These are phyloP conservation scores for Cryptococcus hybrid DNA, from an alignment of 1,284 basidiomycete species.

Conservation along the genomic window DNA sequence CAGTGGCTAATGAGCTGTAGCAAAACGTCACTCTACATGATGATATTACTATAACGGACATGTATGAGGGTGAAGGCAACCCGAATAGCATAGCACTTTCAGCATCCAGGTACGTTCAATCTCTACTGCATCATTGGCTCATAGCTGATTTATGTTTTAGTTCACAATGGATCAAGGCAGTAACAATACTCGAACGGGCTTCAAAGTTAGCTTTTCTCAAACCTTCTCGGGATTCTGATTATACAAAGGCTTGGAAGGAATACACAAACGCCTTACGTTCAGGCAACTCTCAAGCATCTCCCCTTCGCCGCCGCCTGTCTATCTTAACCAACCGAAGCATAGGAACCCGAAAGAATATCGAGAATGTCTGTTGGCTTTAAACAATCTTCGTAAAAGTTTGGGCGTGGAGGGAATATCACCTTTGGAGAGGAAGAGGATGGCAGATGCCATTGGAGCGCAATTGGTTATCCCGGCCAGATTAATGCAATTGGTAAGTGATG, in stretches of 20 bases:
- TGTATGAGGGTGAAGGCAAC: conserved; percentile 17
- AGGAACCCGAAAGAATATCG: conserved; percentile 34
- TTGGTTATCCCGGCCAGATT: conserved; percentile 27
- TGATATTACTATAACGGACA: conserved; percentile 35
- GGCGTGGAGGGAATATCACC: conserved; percentile 42
- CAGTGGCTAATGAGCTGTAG: conserved; percentile 5
- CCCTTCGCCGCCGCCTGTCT: conserved; percentile 22
- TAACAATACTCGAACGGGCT: conserved; percentile 37
- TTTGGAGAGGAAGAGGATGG: conserved; percentile 26
- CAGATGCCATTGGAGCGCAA: conserved; percentile 29
- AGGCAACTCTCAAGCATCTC: not conserved
- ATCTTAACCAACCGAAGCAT: conserved; percentile 42
- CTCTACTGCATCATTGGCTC: conserved; percentile 23
- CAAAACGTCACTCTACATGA: conserved; percentile 32
- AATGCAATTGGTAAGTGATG: conserved; percentile 24
- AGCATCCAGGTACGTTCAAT: conserved; percentile 18
- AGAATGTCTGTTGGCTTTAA: conserved; percentile 33
- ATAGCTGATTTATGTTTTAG: not conserved
- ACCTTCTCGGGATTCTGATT: conserved; percentile 34
- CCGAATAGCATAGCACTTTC: conserved; percentile 10
- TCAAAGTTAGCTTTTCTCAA: conserved; percentile 40
- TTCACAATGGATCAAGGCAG: conserved; percentile 30
- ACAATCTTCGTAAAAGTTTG: conserved; percentile 22
- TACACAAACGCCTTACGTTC: conserved; percentile 20
- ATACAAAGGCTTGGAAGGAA: conserved; percentile 29